phyloP scores from a whole-genome alignment of 2,329 filamentous ascomycete genomes.

The Xylariales sp. region DNA sequence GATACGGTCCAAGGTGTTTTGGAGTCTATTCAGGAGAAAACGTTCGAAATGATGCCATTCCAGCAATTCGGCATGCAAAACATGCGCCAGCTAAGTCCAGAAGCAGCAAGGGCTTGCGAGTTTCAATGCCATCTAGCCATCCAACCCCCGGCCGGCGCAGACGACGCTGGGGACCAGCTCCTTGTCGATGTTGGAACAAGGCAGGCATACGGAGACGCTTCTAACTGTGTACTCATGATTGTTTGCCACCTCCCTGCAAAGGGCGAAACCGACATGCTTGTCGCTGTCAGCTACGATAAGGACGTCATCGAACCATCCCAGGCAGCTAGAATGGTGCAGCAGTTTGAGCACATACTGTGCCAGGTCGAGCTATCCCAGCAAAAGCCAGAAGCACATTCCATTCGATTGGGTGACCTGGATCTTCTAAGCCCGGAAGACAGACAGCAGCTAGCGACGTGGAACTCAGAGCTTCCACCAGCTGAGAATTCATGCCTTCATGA shows the following conservation, averaged over 20 bases:
- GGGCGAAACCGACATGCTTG: constrained; percentile 12
- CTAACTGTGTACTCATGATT: constrained; percentile 20
- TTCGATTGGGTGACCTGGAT: constrained; percentile 7
- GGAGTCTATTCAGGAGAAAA: constrained; percentile 19
- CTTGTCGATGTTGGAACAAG: background rate
- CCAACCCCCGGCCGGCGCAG: background rate
- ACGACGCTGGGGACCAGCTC: background rate
- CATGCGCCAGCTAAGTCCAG: constrained; percentile 16
- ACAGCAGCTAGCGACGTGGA: constrained; percentile 25
- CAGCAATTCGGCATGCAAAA: constrained; percentile 31
- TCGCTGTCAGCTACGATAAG: constrained; percentile 22
- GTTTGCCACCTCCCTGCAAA: constrained; percentile 19
- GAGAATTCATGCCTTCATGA: constrained; percentile 18
- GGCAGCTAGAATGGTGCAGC: constrained; percentile 3
- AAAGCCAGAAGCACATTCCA: background rate
- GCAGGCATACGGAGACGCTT: constrained; percentile 1
- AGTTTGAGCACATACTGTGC: constrained; percentile 25
- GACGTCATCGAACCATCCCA: constrained; percentile 7
- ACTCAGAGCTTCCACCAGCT: constrained; percentile 5
- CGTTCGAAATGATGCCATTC: constrained; percentile 9
- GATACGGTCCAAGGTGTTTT: constrained; percentile 4
- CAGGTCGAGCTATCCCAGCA: constrained; percentile 9
- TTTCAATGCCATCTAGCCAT: constrained; percentile 30
- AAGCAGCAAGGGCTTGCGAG: constrained; percentile 20
- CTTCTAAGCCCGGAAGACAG: constrained; percentile 23